Conservation (phyloP, 192 early-diverging fungal genomes). For the Backusella australiensis region DNA sequence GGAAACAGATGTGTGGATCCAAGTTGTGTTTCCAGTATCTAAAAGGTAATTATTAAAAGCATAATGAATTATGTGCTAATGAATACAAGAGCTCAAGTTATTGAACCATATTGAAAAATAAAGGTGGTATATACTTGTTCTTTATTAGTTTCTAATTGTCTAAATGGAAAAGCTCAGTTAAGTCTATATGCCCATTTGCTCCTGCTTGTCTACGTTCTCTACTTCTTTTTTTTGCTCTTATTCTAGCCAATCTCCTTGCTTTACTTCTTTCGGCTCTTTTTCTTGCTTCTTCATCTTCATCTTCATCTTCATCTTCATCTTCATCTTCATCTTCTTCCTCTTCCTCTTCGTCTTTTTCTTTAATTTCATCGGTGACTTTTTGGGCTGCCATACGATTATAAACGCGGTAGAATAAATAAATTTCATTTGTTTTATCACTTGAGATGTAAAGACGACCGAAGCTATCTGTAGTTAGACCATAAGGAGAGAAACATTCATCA, state of each 20-base stretch:
- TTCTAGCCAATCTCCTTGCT: neutral
- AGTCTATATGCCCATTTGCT: neutral
- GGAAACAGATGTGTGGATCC: no score
- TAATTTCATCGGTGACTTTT: constrained; percentile 14
- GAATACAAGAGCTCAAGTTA: neutral
- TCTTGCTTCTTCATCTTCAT: neutral
- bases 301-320: no score
- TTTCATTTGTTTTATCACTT: constrained; percentile 26
- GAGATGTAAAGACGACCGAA: constrained; percentile 18
- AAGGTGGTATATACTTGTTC: neutral
- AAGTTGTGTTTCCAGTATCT: no score
- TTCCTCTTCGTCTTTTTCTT: constrained; percentile 14
- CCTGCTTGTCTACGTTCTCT: neutral
- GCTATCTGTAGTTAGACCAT: constrained; percentile 19
- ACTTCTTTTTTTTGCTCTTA: neutral
- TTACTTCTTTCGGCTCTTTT: neutral
- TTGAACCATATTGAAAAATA: neutral
- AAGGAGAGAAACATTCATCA: constrained; percentile 10
- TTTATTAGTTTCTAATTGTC: neutral
- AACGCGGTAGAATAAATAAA: constrained; percentile 18
- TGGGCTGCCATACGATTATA: constrained; percentile 20
- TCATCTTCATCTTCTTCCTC: neutral
- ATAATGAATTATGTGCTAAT: no score
- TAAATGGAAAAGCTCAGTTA: neutral
- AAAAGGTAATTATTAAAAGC: no score